Conservation (phyloP, 805 yeast species). For the Candida oleophila region DNA sequence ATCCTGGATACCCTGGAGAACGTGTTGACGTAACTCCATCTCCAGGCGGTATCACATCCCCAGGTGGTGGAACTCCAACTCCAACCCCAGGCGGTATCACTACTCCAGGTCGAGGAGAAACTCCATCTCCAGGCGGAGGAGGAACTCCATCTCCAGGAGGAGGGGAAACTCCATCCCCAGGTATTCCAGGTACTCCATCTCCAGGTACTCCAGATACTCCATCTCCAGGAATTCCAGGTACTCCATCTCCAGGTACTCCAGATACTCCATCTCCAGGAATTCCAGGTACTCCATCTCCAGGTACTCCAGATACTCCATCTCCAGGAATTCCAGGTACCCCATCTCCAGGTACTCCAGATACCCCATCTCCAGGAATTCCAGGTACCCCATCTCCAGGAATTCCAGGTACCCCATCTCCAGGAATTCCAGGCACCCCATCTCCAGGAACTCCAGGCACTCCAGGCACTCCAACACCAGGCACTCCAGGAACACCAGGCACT, state of each 20-base stretch:
- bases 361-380: not conserved
- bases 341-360: not conserved
- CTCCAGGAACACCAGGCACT: not conserved
- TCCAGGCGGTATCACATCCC: too few relatives aligned
- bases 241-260: not conserved
- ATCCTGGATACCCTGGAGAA: too few relatives aligned
- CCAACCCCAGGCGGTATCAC: too few relatives aligned
- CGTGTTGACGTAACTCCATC: too few relatives aligned
- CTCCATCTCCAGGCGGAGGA: not conserved
- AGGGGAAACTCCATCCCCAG: not conserved
- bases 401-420: not conserved
- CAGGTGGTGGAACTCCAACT: too few relatives aligned
- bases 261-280: not conserved
- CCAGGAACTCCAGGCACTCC: too few relatives aligned
- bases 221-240: not conserved
- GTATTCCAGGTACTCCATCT: not conserved
- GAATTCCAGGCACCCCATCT: not conserved
- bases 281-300: not conserved
- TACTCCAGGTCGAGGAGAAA: too few relatives aligned
- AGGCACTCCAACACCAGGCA: not conserved
- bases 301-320: not conserved
- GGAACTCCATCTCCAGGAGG: not conserved
- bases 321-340: not conserved
- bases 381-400: not conserved
- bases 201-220: not conserved